Evolutionary conservation across 1,284 basidiomycete species (phyloP).

Genomic region (Pascua guehoae): DNA sequence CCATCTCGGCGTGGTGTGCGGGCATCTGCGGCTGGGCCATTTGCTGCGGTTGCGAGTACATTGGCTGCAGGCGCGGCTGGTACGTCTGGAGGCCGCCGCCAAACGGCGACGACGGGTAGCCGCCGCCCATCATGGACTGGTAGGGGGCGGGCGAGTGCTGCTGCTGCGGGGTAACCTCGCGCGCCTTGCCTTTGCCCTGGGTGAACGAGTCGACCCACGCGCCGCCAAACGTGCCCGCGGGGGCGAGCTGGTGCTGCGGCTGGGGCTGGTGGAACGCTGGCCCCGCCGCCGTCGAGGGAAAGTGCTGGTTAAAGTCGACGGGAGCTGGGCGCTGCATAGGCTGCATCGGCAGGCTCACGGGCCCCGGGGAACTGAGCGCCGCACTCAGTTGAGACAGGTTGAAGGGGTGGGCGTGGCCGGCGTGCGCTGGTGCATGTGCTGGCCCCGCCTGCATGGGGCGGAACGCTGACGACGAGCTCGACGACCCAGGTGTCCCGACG

Average conservation of each 20-base stretch:
- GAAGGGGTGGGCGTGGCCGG: conserved; percentile 34
- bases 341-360: conserved; percentile 3
- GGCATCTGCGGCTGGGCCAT: background rate
- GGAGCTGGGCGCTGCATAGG: background rate
- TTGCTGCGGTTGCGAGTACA: conserved; percentile 39
- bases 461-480: conserved; percentile 15
- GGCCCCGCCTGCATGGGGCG: conserved; percentile 8
- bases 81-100: conserved; percentile 16
- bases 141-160: background rate
- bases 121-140: conserved; percentile 7
- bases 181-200: conserved; percentile 26
- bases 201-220: conserved; percentile 16
- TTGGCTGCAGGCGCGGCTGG: conserved; percentile 17
- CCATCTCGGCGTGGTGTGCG: conserved; percentile 50
- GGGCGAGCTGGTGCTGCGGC: conserved; percentile 1
- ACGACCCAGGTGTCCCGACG: conserved; percentile 7
- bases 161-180: conserved; percentile 10
- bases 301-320: no score
- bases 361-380: conserved; percentile 27
- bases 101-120: conserved; percentile 14
- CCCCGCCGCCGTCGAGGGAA: no score
- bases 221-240: background rate
- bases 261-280: conserved; percentile 15
- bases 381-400: conserved; percentile 44
- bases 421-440: conserved; percentile 5